Percentiles rank a stretch among this genome's conserved stretches.
These are phyloP conservation scores for Fusarium avenaceum DNA, from an alignment of 2,329 filamentous ascomycete genomes.

Conservation along the genomic window DNA sequence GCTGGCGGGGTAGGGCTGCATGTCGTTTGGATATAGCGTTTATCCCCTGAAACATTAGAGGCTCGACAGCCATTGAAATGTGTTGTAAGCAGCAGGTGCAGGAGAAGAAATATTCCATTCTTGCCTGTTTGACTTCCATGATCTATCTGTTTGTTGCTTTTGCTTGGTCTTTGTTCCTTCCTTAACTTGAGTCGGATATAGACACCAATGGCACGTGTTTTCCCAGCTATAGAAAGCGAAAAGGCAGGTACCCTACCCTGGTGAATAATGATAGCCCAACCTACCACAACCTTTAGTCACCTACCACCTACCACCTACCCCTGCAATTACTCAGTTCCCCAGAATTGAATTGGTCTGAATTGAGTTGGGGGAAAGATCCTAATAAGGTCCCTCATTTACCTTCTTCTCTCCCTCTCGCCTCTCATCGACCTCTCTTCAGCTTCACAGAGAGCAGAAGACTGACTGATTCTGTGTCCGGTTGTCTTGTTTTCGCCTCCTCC, in stretches of 20 bases:
- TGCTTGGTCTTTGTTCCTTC: slow-evolving; percentile 25
- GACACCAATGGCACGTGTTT: slow-evolving; percentile 37
- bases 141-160: neutral
- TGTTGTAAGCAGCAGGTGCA: neutral
- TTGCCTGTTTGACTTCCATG: slow-evolving; percentile 1
- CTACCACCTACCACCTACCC: slow-evolving; percentile 5
- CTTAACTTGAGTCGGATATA: slow-evolving; percentile 19
- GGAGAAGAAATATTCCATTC: slow-evolving; percentile 9
- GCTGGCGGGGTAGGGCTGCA: slow-evolving; percentile 39
- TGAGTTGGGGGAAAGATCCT: slow-evolving; percentile 25
- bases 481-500: slow-evolving; percentile 7
- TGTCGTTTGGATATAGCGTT: slow-evolving; percentile 32
- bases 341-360: slow-evolving; percentile 29
- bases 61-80: neutral
- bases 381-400: slow-evolving; percentile 33
- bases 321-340: slow-evolving; percentile 41
- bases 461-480: slow-evolving; percentile 6
- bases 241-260: slow-evolving; percentile 36
- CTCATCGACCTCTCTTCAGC: slow-evolving; percentile 9
- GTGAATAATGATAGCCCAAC: slow-evolving; percentile 7
- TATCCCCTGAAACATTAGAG: slow-evolving; percentile 32
- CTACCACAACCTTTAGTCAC: neutral
- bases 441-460: slow-evolving; percentile 1
- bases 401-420: slow-evolving; percentile 33
- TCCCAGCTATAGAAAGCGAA: slow-evolving; percentile 25